Base-by-base conservation (phyloP, 1,139 yeast genomes). In the Nakaseomyces kungkrabaensis region DNA sequence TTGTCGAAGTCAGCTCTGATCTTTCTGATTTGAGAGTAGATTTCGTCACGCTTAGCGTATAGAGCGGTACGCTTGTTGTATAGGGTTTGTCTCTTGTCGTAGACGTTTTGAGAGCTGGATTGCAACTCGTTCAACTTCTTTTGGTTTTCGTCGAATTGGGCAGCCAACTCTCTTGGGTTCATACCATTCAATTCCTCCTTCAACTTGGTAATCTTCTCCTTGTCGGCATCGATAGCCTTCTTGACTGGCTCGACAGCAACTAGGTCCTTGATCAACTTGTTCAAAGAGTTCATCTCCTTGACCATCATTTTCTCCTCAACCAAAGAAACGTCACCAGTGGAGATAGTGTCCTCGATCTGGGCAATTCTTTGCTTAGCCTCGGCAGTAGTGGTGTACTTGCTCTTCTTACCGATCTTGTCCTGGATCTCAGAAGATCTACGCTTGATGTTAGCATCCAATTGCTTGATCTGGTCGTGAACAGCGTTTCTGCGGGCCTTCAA, bases 231-330 rank as follows among this genome's bases (percentile, higher is more conserved):
- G 66, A 92, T 84, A 48, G 82, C 77, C 59, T 78, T 78, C 74
- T 89, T 97, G 61, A 79, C 78, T 60, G 80, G 79, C 64, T 82
- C 89, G 60, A 90, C 74, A 45, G 79, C 76, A 47, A 81, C 81
- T 67, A 88, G 85, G 68, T 84, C 94, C 70, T 85, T 85, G 66
- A 82, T 81, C 65, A 85, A 73, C 72, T 87, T 88, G 70, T 94
- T 83, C 68, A 92, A 78, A 49, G 82, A 72, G 50, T 89, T 78
- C 76, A 89, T 86, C 71, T 92, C 97, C 72, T 85, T 85, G 60
- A 94, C 81, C 59, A 75, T 72, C 67, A 82, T 78, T 74, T 89
- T 85, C 76, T 94, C 99, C 56, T 92, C 96, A 50, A 90, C 97
- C 65, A 94, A 79, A 63, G 88, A 81, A 68, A 94, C 75, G 49